Evolutionary conservation across 73 alveolate species (phyloP).

Genomic region (Stentor roeselii): DNA sequence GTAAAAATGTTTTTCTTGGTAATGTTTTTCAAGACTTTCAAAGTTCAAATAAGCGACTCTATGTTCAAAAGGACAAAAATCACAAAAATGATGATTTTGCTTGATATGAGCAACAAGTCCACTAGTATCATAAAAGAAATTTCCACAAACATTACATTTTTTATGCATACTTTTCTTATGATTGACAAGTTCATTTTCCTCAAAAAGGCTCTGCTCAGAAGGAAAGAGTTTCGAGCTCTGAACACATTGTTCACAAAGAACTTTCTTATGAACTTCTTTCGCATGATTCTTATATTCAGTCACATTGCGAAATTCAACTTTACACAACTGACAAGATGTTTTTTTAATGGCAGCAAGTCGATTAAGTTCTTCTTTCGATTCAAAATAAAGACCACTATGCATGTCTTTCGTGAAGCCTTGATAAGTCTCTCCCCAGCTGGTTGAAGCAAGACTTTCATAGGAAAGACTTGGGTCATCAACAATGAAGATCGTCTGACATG

Average conservation of each 20-base stretch:
- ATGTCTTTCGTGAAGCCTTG: not conserved
- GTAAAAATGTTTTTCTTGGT: not conserved
- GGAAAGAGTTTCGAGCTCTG: not conserved
- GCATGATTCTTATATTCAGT: not conserved
- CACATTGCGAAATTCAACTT: not conserved
- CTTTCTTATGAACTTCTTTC: not conserved
- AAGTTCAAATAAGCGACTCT: not conserved
- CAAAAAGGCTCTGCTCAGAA: not conserved
- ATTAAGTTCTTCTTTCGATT: not conserved
- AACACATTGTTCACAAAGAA: not conserved
- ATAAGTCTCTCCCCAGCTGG: not conserved
- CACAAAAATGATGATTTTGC: conserved; percentile 18
- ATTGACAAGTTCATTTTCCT: not conserved
- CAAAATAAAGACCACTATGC: not conserved
- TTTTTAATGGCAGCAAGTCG: not conserved
- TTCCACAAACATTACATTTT: not conserved
- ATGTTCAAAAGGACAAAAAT: conserved; percentile 8
- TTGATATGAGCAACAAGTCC: not conserved
- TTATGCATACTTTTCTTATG: not conserved
- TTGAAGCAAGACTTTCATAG: not conserved
- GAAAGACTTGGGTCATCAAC: not conserved
- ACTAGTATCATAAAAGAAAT: not conserved
- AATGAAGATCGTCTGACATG: not conserved
- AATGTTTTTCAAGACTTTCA: not conserved
- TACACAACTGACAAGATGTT: not conserved